Base-by-base conservation (phyloP, 331 rosid species). In the Malus hybrid region DNA sequence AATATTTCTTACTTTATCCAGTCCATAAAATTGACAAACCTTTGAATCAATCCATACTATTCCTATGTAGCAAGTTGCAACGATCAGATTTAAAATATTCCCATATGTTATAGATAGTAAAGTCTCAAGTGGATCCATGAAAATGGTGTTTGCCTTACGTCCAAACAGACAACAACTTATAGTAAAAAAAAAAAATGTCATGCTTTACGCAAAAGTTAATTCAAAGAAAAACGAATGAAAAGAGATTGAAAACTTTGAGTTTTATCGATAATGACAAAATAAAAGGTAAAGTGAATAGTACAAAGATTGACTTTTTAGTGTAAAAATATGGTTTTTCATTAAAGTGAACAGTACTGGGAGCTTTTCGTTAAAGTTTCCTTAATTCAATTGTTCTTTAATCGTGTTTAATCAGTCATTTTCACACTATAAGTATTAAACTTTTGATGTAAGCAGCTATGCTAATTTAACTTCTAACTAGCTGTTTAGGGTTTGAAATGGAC, bases 101-200 rank as follows among this genome's bases (percentile, higher is more conserved):
- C 50, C 13, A 5, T 27, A 18, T 20, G 59, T 19, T 69, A 15
- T 28, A 5, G 27, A 68, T 44, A 31, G 33, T 50, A 54, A 5
- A 5, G 14, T 18, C 34, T 18, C 65, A 27, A 67, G 42, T 76
- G 32, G 57, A 39, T 54, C 68, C 48, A 28, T 6, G 20, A 29
- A 44, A 44, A 44, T 11, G 60, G 59, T 24, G 46, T 13, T 33
- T 39, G 48, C 48, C 59, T 44, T 54, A 10, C 7, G 15, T 10
- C 74, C 29, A 22, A 61, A 65, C 34, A 62, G 76, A 80, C 79
- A 69, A 36, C 14, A 42, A 44, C 50, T 44, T 12, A 39, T 33
- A 76, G 76, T 74, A 76, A 74, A 24, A 24, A 24, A 24, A 24
- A 24, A 24, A 24, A 24, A 22, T 75, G 6, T 48, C 70, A 66